These are phyloP conservation scores for Aspergillus ibericus DNA, from an alignment of 2,329 filamentous ascomycete genomes.

Conservation along the genomic window DNA sequence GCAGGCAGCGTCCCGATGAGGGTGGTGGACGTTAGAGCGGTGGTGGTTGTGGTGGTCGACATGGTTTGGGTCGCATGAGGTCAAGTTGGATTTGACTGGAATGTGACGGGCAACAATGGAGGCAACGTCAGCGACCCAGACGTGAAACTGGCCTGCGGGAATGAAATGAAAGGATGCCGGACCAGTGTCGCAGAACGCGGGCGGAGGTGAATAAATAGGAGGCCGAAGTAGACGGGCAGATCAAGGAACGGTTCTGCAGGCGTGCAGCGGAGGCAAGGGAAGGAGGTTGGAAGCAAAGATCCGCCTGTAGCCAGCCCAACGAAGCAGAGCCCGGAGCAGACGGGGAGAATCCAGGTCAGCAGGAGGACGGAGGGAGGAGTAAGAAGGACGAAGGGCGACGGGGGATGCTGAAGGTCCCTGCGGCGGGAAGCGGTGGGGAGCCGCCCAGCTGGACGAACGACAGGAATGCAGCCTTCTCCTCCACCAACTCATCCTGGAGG, in stretches of 20 bases:
- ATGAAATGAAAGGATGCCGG: constrained; percentile 15
- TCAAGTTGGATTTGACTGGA: not conserved
- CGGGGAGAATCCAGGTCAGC: not conserved
- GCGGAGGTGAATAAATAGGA: not conserved
- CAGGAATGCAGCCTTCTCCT: not conserved
- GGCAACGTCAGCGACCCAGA: not conserved
- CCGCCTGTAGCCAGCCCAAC: not conserved
- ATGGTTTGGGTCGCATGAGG: constrained; percentile 21
- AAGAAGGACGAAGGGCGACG: not conserved
- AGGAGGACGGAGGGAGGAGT: not conserved
- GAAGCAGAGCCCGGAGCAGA: not conserved
- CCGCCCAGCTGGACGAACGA: not conserved
- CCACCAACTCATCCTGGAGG: not conserved
- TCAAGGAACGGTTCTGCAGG: not conserved
- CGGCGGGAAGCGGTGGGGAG: not conserved
- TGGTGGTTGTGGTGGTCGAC: constrained; percentile 25
- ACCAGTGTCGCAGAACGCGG: constrained; percentile 12
- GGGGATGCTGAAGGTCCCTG: not conserved
- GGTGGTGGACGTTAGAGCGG: constrained; percentile 29
- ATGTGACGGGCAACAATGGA: not conserved
- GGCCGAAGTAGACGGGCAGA: not conserved
- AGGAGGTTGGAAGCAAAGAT: not conserved
- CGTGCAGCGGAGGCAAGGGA: not conserved
- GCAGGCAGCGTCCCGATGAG: constrained; percentile 33
- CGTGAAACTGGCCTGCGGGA: constrained; percentile 3